Conservation (phyloP, 805 yeast species). For the Wickerhamiella parazyma region DNA sequence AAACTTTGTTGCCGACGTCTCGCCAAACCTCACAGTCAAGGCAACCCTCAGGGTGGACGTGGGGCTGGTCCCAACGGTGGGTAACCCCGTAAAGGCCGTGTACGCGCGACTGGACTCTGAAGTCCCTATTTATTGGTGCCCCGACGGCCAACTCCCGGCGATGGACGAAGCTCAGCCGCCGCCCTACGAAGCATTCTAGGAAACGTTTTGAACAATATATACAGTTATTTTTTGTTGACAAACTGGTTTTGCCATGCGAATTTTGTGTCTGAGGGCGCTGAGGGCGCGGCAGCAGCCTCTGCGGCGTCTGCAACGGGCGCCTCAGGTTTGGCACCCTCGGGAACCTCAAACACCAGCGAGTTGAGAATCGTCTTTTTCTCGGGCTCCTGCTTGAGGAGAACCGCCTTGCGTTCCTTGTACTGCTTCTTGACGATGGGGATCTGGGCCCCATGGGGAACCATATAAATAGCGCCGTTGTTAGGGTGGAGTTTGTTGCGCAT, state of each 20-base stretch:
- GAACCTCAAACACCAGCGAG: slow-evolving; percentile 4
- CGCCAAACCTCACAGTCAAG: slow-evolving; percentile 2
- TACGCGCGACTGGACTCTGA: not conserved
- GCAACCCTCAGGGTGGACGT: slow-evolving; percentile 6
- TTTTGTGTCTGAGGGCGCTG: not conserved
- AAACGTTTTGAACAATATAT: too few relatives aligned
- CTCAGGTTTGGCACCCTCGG: not conserved
- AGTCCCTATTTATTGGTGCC: not conserved
- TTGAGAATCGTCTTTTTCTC: slow-evolving; percentile 14
- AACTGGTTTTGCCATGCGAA: slow-evolving; percentile 21
- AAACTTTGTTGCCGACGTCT: not conserved
- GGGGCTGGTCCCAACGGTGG: slow-evolving; percentile 3
- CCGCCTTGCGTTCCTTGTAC: not conserved
- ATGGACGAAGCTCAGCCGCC: not conserved
- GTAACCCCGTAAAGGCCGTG: not conserved
- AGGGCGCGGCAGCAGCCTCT: not conserved
- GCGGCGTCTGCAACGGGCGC: not conserved
- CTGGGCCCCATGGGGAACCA: slow-evolving; percentile 26
- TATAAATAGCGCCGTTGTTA: slow-evolving; percentile 60
- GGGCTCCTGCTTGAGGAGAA: not conserved
- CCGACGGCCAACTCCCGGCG: not conserved
- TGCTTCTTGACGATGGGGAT: slow-evolving; percentile 16
- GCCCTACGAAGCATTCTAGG: not conserved
- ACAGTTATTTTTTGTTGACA: slow-evolving; percentile 9
- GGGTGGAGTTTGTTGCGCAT: slow-evolving; percentile 72